These are phyloP conservation scores for Globisporangium echinulatum DNA, from an alignment of 352 stramenopile species.

Conservation along the genomic window DNA sequence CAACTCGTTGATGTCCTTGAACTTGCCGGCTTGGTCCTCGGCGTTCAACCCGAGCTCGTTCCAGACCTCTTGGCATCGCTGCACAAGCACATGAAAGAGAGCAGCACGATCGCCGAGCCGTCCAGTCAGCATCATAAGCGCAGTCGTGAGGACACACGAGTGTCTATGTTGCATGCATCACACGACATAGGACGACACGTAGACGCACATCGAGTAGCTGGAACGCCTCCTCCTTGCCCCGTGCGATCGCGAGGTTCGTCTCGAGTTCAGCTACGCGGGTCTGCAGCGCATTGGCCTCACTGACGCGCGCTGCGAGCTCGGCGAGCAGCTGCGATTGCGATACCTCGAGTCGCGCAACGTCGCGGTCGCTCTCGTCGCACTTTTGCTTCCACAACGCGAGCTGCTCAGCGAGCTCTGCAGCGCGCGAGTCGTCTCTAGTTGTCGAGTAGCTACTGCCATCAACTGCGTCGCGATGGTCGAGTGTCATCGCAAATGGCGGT, in stretches of 20 bases:
- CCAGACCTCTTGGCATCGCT: conserved; percentile 71
- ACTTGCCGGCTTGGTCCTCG: conserved; percentile 45
- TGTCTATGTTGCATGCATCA: too few relatives aligned
- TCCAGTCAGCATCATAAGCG: not conserved
- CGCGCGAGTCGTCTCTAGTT: not conserved
- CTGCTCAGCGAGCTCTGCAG: conserved; percentile 3
- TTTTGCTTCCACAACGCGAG: conserved; percentile 11
- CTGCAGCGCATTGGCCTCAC: conserved; percentile 15
- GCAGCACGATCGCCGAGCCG: not conserved
- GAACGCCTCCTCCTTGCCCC: conserved; percentile 60
- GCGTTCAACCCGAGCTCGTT: conserved; percentile 45
- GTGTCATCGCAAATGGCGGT: too few relatives aligned
- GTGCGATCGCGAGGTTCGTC: conserved; percentile 26
- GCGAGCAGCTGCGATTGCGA: conserved; percentile 12
- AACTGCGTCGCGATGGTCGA: not conserved
- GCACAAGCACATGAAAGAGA: not conserved
- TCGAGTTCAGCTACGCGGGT: conserved; percentile 26
- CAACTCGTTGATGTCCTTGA: conserved; percentile 54
- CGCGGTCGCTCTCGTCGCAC: conserved; percentile 11
- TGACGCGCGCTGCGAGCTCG: conserved; percentile 24
- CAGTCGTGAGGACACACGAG: too few relatives aligned
- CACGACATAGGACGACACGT: not conserved
- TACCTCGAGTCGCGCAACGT: conserved; percentile 21
- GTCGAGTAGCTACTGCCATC: not conserved
- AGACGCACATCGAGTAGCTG: conserved; percentile 45